phyloP scores from a whole-genome alignment of 495 filamentous ascomycete genomes.

The Jackrogersella multiformis region DNA sequence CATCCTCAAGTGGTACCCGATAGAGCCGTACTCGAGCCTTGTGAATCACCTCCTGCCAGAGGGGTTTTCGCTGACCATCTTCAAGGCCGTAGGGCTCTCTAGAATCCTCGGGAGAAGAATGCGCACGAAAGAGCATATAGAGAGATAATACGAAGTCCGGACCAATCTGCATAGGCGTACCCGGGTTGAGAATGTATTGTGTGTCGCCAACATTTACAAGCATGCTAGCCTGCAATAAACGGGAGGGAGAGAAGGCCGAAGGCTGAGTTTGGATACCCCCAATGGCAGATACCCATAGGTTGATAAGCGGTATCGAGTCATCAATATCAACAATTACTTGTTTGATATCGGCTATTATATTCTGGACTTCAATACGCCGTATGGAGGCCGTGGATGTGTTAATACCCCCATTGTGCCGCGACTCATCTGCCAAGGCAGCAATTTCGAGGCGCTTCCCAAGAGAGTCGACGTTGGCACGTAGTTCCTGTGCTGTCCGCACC shows the following conservation, averaged over 20 bases:
- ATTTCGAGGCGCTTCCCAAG: conserved; percentile 81
- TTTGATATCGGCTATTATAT: conserved; percentile 79
- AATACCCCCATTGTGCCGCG: conserved; percentile 60
- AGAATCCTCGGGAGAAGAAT: conserved; percentile 57
- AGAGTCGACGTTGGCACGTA: conserved; percentile 88
- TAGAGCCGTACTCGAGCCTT: conserved; percentile 87
- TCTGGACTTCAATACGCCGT: conserved; percentile 68
- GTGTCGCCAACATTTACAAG: conserved; percentile 90
- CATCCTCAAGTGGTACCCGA: conserved; percentile 54
- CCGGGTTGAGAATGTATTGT: conserved; percentile 74
- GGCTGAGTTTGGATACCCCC: conserved; percentile 69
- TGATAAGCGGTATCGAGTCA: conserved; percentile 91
- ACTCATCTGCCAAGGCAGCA: conserved; percentile 71
- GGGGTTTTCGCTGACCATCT: conserved; percentile 70
- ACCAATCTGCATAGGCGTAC: conserved; percentile 80
- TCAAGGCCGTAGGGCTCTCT: conserved; percentile 57
- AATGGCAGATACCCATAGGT: conserved; percentile 93
- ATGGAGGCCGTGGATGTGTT: conserved; percentile 48
- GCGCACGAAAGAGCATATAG: conserved; percentile 95
- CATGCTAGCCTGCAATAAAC: conserved; percentile 91
- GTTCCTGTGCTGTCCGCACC: conserved; percentile 80
- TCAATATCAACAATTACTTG: conserved; percentile 82
- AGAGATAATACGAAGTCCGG: conserved; percentile 87
- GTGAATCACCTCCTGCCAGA: conserved; percentile 98
- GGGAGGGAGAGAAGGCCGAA: conserved; percentile 73